Base-by-base conservation (phyloP, 805 yeast species). In the Ascoidea rubescens region DNA sequence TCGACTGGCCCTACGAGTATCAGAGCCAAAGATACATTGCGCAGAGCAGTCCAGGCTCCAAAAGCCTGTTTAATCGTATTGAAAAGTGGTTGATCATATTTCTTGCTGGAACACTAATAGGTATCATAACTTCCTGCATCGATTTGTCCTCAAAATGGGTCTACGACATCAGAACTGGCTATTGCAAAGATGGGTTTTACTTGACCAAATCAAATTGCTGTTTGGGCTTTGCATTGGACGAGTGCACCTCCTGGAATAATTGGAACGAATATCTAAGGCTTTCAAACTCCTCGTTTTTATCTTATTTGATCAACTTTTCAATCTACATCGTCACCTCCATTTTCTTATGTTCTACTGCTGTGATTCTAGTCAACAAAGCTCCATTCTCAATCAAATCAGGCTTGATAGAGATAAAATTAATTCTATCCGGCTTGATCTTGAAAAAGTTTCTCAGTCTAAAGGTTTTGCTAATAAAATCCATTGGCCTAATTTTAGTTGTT, bases 331-430 rank as follows among this genome's bases (percentile, higher is more conserved):
- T 48, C 4, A 37, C 52, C 5, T 17, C 45, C 1, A 47, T 55
- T 33, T 31, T 50, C 5, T 47, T 55, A 14, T 16, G 52, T 10
- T 2, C 48, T 7, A 17, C 31, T 4, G 56, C 52, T 12, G 47
- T 44, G 21, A 28, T 31, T 10, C 45, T 68, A 4, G 60, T 68
- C 1, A 52, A 56, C 37, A 56, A 51, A 31, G 66, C 75, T 1
- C 67, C 71, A 0, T 67, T 67, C 53, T 70, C 77, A 5, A 62
- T 69, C 30, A 70, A 72, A 53, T 74, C 86, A 50, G 96, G 96
- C 5, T 83, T 87, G 32, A 75, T 89, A 0, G 95, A 87, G 59
- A 74, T 84, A 49, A 82, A 82, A 59, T 71, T 82, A 45, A 75
- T 84, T 17, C 71, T 86, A 8, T 76, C 81, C 4, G 96, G 96